Base-by-base conservation (phyloP, 1,139 yeast genomes). In the Pichia sp. region DNA sequence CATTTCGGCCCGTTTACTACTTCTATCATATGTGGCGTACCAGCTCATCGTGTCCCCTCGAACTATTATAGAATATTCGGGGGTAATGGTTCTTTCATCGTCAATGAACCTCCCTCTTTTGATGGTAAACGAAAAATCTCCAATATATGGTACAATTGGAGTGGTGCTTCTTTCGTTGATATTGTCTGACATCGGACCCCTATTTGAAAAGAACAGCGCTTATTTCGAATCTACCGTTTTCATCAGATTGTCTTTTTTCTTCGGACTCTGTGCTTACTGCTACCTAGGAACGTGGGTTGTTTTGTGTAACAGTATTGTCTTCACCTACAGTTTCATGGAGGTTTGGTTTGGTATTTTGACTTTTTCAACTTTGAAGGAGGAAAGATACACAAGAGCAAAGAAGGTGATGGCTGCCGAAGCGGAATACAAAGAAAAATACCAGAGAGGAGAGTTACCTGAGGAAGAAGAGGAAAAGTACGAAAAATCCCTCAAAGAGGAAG, bases 201-300 rank as follows among this genome's bases (percentile, higher is more conserved):
- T 83, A 36, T 52, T 82, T 46, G 85, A 82, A 30, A 76, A 74
- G 41, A 85, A 85, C 57, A 54, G 69, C 26, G 68, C 68, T 16
- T 83, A 79, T 66, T 85, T 88, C 62, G 87, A 85, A 61, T 73
- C 83, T 6, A 66, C 84, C 16, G 84, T 87, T 3, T 95, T 96
- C 8, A 60, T 79, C 10, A 78, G 97, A 62, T 70, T 89, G 51
- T 59, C 77, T 10, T 59, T 75, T 4, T 82, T 75, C 63, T 87
- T 90, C 62, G 64, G 64, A 1, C 59, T 84, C 45, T 80, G 80
- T 10, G 69, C 70, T 12, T 78, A 73, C 58, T 60, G 74, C 34
- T 77, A 74, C 62, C 55, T 73, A 40, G 73, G 70, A 2, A 71
- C 71, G 21, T 72, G 74, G 50, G 66, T 75, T 16, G 68, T 71